A percentile compares a stretch with the other conserved stretches of the same genome.
These are phyloP conservation scores for Talaromyces sp. DNA, from an alignment of 2,329 filamentous ascomycete species.

Conservation along the genomic window DNA sequence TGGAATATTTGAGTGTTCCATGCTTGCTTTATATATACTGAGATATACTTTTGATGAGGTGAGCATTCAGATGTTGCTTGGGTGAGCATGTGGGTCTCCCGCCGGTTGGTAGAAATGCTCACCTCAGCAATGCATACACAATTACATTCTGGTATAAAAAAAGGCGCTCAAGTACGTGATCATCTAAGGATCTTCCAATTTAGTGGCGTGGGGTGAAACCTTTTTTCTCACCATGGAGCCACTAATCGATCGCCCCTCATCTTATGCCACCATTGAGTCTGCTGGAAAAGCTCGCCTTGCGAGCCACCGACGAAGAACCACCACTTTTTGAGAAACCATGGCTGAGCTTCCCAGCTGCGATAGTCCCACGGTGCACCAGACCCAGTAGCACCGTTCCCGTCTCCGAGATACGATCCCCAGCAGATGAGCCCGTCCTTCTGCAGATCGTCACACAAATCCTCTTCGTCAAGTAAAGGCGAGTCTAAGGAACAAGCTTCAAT, in stretches of 20 bases:
- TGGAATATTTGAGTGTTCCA: not conserved
- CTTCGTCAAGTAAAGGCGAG: constrained; percentile 1
- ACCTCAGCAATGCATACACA: not conserved
- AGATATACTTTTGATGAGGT: not conserved
- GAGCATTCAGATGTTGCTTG: not conserved
- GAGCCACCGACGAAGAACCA: constrained; percentile 23
- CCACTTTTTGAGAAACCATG: constrained; percentile 41
- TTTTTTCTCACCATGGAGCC: not conserved
- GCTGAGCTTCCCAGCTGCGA: constrained; percentile 39
- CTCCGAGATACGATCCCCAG: constrained; percentile 3
- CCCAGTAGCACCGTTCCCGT: constrained; percentile 17
- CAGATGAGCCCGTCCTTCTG: constrained; percentile 5
- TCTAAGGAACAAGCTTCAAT: constrained; percentile 1
- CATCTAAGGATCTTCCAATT: no score
- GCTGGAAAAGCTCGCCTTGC: constrained; percentile 7
- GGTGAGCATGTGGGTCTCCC: constrained; percentile 4
- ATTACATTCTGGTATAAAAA: no score
- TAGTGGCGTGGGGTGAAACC: no score
- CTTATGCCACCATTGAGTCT: constrained; percentile 7
- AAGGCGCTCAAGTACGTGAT: no score
- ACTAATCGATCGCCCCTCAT: constrained; percentile 8
- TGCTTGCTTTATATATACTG: not conserved
- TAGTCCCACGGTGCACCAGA: constrained; percentile 38
- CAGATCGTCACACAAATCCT: constrained; percentile 6
- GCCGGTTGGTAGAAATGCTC: not conserved